These are phyloP conservation scores for Hypomyces rosellus DNA, from an alignment of 2,329 filamentous ascomycete species.

Conservation along the genomic window DNA sequence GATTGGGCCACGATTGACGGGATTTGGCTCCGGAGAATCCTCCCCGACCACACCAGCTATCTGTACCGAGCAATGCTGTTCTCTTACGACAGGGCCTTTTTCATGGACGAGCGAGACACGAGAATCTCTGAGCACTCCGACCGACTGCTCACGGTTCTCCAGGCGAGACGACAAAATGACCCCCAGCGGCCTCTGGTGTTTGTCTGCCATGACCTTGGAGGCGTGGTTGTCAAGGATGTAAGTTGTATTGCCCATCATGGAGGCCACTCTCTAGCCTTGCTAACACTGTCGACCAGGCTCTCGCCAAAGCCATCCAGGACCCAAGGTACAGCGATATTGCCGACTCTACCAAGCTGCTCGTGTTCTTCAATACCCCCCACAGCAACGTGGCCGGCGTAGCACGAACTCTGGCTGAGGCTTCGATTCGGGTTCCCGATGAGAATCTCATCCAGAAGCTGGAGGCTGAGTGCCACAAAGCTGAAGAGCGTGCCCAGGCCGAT, in stretches of 20 bases:
- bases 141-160: conserved; percentile 6
- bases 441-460: conserved; percentile 4
- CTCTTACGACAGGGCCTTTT: conserved; percentile 4
- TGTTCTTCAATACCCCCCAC: conserved; percentile 11
- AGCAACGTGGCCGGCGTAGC: conserved; percentile 3
- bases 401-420: conserved; percentile 3
- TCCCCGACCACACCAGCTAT: conserved; percentile 1
- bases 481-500: neutral
- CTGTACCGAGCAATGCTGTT: conserved; percentile 9
- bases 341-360: conserved; percentile 1
- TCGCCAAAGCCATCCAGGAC: conserved; percentile 2
- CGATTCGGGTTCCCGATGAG: neutral
- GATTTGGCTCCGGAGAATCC: conserved; percentile 8
- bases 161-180: neutral
- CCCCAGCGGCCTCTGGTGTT: conserved; percentile 5
- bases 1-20: conserved; percentile 1
- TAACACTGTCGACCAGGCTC: neutral
- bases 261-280: neutral
- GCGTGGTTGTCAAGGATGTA: conserved; percentile 10
- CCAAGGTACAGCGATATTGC: neutral
- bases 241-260: neutral
- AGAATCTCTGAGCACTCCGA: neutral
- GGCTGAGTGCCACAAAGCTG: conserved; percentile 2
- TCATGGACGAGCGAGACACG: conserved; percentile 3
- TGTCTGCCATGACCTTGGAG: conserved; percentile 9